These are phyloP conservation scores for Fusarium coffeatum DNA, from an alignment of 2,329 filamentous ascomycete species.

Conservation along the genomic window DNA sequence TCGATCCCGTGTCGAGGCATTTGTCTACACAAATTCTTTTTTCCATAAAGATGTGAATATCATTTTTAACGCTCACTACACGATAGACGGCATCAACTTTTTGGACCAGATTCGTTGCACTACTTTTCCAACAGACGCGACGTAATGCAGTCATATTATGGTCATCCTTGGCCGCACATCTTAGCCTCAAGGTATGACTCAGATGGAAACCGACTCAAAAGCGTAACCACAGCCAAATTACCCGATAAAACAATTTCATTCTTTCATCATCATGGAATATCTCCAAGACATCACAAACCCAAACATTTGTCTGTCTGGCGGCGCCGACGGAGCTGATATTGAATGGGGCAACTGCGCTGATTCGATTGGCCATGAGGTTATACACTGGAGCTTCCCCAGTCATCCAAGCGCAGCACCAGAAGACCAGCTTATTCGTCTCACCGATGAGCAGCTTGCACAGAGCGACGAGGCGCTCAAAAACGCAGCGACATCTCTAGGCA, in stretches of 20 bases:
- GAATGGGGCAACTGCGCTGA: not conserved
- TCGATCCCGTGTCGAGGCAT: not conserved
- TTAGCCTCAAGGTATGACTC: not conserved
- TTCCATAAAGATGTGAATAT: too few relatives aligned
- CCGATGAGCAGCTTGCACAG: not conserved
- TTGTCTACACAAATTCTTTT: not conserved
- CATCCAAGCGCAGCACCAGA: not conserved
- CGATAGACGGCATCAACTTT: not conserved
- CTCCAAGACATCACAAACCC: not conserved
- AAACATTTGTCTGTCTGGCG: slow-evolving; percentile 1
- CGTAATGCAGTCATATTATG: not conserved
- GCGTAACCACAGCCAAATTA: not conserved
- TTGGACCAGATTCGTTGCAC: not conserved
- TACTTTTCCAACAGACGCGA: not conserved
- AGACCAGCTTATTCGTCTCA: not conserved
- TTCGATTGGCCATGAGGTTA: not conserved
- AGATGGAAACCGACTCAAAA: not conserved
- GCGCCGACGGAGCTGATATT: slow-evolving; percentile 9
- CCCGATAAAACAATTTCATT: not conserved
- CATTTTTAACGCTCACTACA: not conserved
- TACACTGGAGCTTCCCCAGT: slow-evolving; percentile 6
- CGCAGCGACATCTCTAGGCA: not conserved
- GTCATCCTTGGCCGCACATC: too few relatives aligned
- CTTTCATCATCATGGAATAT: not conserved
- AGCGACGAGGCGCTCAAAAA: not conserved